Evolutionary conservation across 1,284 basidiomycete species (phyloP).

Genomic region (Lentinula novae-zelandiae): DNA sequence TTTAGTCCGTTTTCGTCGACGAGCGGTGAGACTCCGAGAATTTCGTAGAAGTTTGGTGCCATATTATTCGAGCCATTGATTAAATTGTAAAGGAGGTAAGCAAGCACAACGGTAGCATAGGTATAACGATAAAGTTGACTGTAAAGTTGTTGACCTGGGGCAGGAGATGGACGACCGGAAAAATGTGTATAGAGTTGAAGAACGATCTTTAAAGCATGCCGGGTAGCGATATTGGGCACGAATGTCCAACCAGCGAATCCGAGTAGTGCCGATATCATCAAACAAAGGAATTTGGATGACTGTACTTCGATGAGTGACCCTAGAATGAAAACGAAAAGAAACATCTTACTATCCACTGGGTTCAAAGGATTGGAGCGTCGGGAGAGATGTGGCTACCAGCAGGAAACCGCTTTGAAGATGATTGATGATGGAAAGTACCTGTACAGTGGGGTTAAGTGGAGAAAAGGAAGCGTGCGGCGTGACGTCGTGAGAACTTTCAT

Average conservation of each 20-base stretch:
- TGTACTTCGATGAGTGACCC: background rate
- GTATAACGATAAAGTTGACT: conserved; percentile 55
- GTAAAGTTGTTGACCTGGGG: conserved; percentile 41
- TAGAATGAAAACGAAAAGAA: background rate
- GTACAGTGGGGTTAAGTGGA: too few relatives aligned
- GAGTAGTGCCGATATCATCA: conserved; percentile 27
- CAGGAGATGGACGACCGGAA: conserved; percentile 33
- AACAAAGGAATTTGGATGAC: background rate
- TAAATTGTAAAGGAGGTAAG: conserved; percentile 69
- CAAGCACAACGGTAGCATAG: conserved; percentile 64
- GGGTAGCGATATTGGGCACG: conserved; percentile 39
- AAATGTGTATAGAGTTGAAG: conserved; percentile 33
- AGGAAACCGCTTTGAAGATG: too few relatives aligned
- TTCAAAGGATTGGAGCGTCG: too few relatives aligned
- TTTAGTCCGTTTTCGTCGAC: conserved; percentile 69
- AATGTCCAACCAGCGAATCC: conserved; percentile 40
- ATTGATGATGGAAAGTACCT: too few relatives aligned
- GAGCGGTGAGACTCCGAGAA: conserved; percentile 58
- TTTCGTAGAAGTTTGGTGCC: conserved; percentile 71
- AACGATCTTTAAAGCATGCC: conserved; percentile 31
- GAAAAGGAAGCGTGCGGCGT: too few relatives aligned
- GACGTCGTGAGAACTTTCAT: too few relatives aligned
- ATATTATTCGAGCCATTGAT: conserved; percentile 50
- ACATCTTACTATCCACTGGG: too few relatives aligned
- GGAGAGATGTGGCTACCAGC: too few relatives aligned